A percentile compares a stretch with the other conserved stretches of the same genome.
phyloP scores from a whole-genome alignment of 257 asterid genomes.

The Solanum stenotomum region DNA sequence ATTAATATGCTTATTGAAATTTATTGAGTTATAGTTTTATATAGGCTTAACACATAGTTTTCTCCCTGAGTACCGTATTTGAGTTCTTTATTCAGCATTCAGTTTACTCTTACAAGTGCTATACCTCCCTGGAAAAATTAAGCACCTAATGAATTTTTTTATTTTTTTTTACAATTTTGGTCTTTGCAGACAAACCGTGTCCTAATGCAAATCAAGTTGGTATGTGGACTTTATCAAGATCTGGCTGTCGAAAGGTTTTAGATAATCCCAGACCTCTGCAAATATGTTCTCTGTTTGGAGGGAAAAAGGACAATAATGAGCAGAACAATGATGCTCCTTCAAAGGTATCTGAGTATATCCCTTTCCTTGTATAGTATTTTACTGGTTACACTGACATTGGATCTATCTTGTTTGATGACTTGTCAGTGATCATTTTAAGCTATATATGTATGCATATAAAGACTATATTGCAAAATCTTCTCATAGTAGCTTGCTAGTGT shows the following conservation, averaged over 20 bases:
- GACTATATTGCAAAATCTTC: not conserved
- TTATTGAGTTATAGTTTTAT: not conserved
- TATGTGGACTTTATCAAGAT: slow-evolving; percentile 9
- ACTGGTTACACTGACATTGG: not conserved
- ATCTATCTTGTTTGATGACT: not conserved
- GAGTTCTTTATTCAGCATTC: not conserved
- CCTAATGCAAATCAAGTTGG: slow-evolving; percentile 1
- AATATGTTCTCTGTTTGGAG: slow-evolving; percentile 70
- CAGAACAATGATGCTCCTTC: slow-evolving; percentile 49
- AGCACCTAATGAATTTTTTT: not conserved
- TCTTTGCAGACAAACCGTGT: slow-evolving; percentile 11
- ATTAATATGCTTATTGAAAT: not conserved
- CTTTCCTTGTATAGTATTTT: not conserved
- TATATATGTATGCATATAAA: not conserved
- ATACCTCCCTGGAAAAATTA: not conserved
- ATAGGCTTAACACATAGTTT: not conserved
- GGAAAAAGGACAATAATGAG: slow-evolving; percentile 54
- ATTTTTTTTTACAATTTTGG: not conserved
- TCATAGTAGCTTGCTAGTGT: not conserved
- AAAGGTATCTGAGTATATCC: slow-evolving; percentile 36
- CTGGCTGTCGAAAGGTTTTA: not conserved
- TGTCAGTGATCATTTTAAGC: not conserved
- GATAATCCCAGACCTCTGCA: slow-evolving; percentile 30
- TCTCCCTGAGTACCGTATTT: not conserved
- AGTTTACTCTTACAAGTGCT: not conserved